These are phyloP conservation scores for Cordyceps fumosorosea DNA, from an alignment of 2,329 filamentous ascomycete genomes.

Conservation along the genomic window DNA sequence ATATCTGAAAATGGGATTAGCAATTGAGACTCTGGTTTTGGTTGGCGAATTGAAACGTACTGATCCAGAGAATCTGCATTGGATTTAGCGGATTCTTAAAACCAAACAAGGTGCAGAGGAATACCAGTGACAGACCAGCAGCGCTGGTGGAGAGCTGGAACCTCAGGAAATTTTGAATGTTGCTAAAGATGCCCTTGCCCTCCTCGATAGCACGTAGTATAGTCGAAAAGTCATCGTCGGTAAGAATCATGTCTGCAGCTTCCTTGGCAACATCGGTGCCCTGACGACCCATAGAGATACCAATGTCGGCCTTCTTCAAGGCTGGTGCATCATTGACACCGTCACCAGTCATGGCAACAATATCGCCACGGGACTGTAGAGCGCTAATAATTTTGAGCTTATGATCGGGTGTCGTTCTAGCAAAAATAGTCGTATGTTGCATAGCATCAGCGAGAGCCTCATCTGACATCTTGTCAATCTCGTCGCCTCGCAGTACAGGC, in stretches of 20 bases:
- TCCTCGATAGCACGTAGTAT: slow-evolving; percentile 96
- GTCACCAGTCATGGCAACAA: slow-evolving; percentile 98
- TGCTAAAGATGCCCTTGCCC: slow-evolving; percentile 98
- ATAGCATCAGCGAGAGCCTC: slow-evolving; percentile 79
- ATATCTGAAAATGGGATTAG: slow-evolving; percentile 58
- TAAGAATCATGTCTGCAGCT: slow-evolving; percentile 88
- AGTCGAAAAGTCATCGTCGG: slow-evolving; percentile 82
- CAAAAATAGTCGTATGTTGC: slow-evolving; percentile 86
- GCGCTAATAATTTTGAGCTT: slow-evolving; percentile 96
- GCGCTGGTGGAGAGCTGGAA: slow-evolving; percentile 98
- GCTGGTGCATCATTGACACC: slow-evolving; percentile 97
- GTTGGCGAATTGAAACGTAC: slow-evolving; percentile 48
- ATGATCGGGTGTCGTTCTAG: slow-evolving; percentile 91
- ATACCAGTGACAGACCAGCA: slow-evolving; percentile 81
- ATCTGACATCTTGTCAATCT: slow-evolving; percentile 88
- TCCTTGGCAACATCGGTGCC: slow-evolving; percentile 98
- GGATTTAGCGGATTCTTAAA: slow-evolving; percentile 95
- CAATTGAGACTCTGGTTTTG: background rate
- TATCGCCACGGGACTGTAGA: slow-evolving; percentile 85
- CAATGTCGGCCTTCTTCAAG: slow-evolving; percentile 94
- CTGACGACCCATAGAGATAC: slow-evolving; percentile 90
- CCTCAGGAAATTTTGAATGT: slow-evolving; percentile 98
- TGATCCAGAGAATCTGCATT: slow-evolving; percentile 99
- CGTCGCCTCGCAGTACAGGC: slow-evolving; percentile 77
- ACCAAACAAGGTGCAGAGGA: slow-evolving; percentile 86